Conservation (phyloP, 202 grass and related monocot species). For the Brachypodium distachyon region DNA sequence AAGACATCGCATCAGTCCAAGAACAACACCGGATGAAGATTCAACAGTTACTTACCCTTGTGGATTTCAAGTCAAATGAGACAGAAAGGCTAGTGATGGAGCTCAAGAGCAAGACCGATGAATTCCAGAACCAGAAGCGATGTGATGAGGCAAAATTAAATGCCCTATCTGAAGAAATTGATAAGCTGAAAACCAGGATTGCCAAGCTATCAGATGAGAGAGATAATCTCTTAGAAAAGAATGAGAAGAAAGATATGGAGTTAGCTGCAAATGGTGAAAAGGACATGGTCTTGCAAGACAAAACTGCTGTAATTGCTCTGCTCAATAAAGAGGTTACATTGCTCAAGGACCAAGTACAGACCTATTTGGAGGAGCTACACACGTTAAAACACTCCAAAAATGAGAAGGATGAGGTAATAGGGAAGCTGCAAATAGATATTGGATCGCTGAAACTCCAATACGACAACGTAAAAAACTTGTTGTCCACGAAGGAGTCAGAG, state of each 20-base stretch:
- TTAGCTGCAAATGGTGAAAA: conserved; percentile 46
- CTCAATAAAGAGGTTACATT: conserved; percentile 44
- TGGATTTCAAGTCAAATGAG: conserved; percentile 88
- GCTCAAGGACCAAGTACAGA: conserved; percentile 47
- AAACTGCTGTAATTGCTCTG: conserved; percentile 39
- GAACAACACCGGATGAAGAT: conserved; percentile 49
- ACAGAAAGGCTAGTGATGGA: conserved; percentile 48
- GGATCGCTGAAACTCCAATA: conserved; percentile 45
- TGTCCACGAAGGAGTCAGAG: conserved; percentile 57
- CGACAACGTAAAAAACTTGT: conserved; percentile 35
- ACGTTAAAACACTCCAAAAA: conserved; percentile 37
- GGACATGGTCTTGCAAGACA: conserved; percentile 43
- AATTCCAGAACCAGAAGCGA: conserved; percentile 60
- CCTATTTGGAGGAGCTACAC: conserved; percentile 42
- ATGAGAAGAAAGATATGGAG: conserved; percentile 46
- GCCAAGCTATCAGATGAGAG: conserved; percentile 51
- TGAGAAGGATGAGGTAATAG: conserved; percentile 42
- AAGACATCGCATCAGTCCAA: conserved; percentile 50
- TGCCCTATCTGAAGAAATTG: conserved; percentile 52
- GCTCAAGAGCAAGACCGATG: conserved; percentile 55
- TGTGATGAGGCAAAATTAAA: conserved; percentile 46
- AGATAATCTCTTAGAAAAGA: conserved; percentile 32
- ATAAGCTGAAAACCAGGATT: conserved; percentile 41
- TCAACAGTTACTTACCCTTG: conserved; percentile 60
- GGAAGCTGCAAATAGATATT: conserved; percentile 45